phyloP scores from a whole-genome alignment of 2,329 filamentous ascomycete species.

The Calonectria pseudoturangicola region DNA sequence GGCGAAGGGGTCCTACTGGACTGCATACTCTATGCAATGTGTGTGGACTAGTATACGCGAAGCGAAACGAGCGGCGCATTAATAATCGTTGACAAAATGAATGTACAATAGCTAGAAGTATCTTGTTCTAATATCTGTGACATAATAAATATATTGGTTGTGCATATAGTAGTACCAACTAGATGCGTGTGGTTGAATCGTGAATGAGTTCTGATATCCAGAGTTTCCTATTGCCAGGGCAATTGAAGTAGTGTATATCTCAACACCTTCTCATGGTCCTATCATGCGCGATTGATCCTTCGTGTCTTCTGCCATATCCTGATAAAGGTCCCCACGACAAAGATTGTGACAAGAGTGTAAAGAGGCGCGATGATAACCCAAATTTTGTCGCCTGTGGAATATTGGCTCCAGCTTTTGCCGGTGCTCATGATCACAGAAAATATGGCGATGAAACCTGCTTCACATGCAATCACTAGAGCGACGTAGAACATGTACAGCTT shows the following conservation, averaged over 20 bases:
- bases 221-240: too few species aligned
- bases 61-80: not conserved
- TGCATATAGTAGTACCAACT: too few species aligned
- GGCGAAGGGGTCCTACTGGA: not conserved
- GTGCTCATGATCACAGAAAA: not conserved
- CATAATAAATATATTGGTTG: not conserved
- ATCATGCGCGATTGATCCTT: not conserved
- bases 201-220: too few species aligned
- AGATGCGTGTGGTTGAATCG: too few species aligned
- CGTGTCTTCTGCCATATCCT: not conserved
- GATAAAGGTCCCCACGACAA: not conserved
- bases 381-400: not conserved
- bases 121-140: not conserved
- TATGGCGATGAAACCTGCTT: not conserved
- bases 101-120: too few species aligned
- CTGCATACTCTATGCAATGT: not conserved
- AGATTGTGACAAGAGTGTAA: not conserved
- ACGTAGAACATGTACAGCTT: not conserved
- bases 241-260: too few species aligned
- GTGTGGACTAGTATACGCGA: not conserved
- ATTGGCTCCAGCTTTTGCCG: not conserved
- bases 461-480: not conserved
- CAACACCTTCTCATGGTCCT: not conserved
- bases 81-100: not conserved
- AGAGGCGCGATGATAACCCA: not conserved